A percentile compares a stretch with the other conserved stretches of the same genome.
phyloP scores from a whole-genome alignment of 176 grass and related monocot genomes.

The Themeda triandra region DNA sequence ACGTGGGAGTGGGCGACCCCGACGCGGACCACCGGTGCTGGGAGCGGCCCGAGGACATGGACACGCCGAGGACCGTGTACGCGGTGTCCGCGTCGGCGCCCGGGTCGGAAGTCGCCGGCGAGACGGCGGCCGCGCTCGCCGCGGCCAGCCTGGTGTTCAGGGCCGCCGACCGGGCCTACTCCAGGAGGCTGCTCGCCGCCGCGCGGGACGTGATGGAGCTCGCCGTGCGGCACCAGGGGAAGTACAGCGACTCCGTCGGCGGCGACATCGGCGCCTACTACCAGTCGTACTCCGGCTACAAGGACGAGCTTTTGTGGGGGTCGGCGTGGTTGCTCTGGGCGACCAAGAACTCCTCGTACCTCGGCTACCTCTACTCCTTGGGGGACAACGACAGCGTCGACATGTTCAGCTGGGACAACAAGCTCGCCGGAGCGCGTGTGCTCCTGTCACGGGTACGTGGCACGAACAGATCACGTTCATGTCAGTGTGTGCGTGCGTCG shows the following conservation, averaged over 20 bases:
- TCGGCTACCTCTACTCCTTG: constrained; percentile 44
- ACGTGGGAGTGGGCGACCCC: constrained; percentile 84
- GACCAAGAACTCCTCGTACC: constrained; percentile 63
- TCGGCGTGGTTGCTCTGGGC: constrained; percentile 77
- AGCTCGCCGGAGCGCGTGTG: constrained; percentile 74
- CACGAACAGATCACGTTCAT: too few species aligned
- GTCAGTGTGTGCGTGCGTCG: neutral
- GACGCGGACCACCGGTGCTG: constrained; percentile 76
- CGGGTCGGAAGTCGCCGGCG: constrained; percentile 67
- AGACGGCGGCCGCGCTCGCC: constrained; percentile 81
- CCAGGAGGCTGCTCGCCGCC: constrained; percentile 30
- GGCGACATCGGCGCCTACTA: constrained; percentile 53
- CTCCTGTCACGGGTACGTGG: constrained; percentile 54
- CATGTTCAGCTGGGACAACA: constrained; percentile 97
- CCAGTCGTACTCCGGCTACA: constrained; percentile 77
- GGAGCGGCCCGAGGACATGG: constrained; percentile 90
- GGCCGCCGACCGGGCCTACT: constrained; percentile 37
- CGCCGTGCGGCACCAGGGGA: constrained; percentile 47
- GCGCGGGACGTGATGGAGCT: constrained; percentile 58
- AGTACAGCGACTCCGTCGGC: constrained; percentile 62
- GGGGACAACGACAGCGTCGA: constrained; percentile 58
- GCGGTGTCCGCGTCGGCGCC: constrained; percentile 53
- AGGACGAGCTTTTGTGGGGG: constrained; percentile 82
- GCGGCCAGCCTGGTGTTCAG: constrained; percentile 45
- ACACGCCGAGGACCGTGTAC: constrained; percentile 72